Conservation (phyloP, 441 rosid genomes). For the Sinapis alba region DNA sequence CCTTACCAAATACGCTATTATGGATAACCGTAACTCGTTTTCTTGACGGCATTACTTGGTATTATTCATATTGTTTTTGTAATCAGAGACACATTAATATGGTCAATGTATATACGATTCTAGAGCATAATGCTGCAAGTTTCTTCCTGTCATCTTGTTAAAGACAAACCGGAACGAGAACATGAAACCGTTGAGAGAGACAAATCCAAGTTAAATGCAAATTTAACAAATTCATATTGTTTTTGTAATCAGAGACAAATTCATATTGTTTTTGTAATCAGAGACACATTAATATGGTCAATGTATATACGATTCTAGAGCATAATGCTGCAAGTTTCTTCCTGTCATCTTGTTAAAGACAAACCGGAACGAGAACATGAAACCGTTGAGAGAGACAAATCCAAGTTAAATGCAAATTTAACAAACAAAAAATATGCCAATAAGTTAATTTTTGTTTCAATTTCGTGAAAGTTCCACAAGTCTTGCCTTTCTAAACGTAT, state of each 20-base stretch:
- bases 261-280: conserved; percentile 11
- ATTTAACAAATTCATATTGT: too few relatives aligned
- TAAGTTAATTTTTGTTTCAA: not conserved
- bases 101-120: not conserved
- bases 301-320: not conserved
- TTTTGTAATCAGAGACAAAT: too few relatives aligned
- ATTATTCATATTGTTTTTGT: conserved; percentile 1
- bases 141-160: conserved; percentile 11
- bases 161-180: conserved; percentile 5
- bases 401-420: not conserved
- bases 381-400: not conserved
- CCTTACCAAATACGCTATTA: conserved; percentile 28
- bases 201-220: not conserved
- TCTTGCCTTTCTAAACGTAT: not conserved
- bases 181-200: not conserved
- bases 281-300: not conserved
- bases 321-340: conserved; percentile 24
- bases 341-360: not conserved
- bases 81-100: conserved; percentile 1
- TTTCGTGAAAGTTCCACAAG: not conserved
- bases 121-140: conserved; percentile 11
- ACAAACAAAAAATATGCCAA: not conserved
- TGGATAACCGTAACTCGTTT: conserved; percentile 23
- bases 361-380: not conserved
- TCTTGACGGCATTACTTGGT: conserved; percentile 23